These are phyloP conservation scores for Ogataea pini DNA, from an alignment of 805 yeast species.

Conservation along the genomic window DNA sequence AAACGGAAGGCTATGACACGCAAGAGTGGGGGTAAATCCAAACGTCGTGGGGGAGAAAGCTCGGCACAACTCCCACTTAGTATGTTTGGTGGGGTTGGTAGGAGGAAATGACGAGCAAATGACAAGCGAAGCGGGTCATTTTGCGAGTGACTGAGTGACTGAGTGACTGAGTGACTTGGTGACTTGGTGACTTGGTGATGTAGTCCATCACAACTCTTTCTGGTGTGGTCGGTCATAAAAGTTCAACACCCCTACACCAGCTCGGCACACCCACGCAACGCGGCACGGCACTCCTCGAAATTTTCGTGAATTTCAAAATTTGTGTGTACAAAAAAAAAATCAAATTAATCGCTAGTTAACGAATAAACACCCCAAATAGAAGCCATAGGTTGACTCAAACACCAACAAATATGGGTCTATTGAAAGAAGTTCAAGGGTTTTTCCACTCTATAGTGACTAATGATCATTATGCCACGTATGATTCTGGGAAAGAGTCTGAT, in stretches of 20 bases:
- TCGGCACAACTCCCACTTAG: conserved; percentile 11
- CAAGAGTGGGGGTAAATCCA: neutral
- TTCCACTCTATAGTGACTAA: conserved; percentile 54
- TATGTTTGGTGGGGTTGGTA: conserved; percentile 14
- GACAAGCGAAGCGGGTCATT: neutral
- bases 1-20: neutral
- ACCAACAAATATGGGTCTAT: conserved; percentile 36
- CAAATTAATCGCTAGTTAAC: neutral
- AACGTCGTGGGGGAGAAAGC: neutral
- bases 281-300: conserved; percentile 5
- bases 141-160: too few relatives aligned
- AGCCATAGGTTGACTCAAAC: too few relatives aligned
- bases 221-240: too few relatives aligned
- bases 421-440: conserved; percentile 37
- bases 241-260: conserved; percentile 5
- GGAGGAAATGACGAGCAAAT: conserved; percentile 9
- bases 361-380: conserved; percentile 2
- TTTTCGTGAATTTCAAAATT: conserved; percentile 4
- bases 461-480: conserved; percentile 61
- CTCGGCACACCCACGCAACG: conserved; percentile 6
- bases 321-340: conserved; percentile 5
- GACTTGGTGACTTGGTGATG: too few relatives aligned
- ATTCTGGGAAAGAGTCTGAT: conserved; percentile 35
- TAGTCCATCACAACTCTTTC: too few relatives aligned
- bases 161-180: too few relatives aligned